Conservation (phyloP, 345 rosid species). For the Cardiospermum halicacabum region DNA sequence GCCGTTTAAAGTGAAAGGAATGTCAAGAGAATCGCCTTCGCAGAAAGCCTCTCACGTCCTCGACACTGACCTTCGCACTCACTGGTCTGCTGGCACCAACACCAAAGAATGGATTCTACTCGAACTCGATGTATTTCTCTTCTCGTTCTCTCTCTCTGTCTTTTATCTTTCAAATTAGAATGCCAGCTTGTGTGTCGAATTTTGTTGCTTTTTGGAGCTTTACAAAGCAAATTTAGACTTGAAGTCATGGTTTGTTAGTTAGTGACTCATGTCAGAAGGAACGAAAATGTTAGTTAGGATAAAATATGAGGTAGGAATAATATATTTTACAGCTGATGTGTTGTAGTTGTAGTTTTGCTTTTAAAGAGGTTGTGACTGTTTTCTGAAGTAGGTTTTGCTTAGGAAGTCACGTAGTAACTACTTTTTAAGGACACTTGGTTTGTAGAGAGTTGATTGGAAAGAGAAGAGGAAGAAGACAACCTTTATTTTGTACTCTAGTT, state of each 20-base stretch:
- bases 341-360: not conserved
- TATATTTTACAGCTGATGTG: not conserved
- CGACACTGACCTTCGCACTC: slow-evolving; percentile 76
- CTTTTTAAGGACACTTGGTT: not conserved
- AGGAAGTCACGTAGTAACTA: not conserved
- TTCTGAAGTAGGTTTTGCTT: not conserved
- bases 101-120: slow-evolving; percentile 88
- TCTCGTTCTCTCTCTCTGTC: slow-evolving; percentile 7
- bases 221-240: not conserved
- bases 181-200: not conserved
- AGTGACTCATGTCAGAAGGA: not conserved
- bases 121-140: slow-evolving; percentile 59
- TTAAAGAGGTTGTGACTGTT: not conserved
- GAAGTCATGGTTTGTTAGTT: not conserved
- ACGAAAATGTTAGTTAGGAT: no score
- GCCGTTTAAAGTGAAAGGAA: slow-evolving; percentile 69
- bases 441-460: not conserved
- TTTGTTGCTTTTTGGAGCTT: not conserved
- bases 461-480: not conserved
- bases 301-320: no score
- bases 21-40: slow-evolving; percentile 72
- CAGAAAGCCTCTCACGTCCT: slow-evolving; percentile 70
- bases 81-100: slow-evolving; percentile 87
- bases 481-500: not conserved
- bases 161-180: not conserved